A percentile compares a stretch with the other conserved stretches of the same genome.
These are phyloP conservation scores for Zasmidium angulare DNA, from an alignment of 2,329 filamentous ascomycete genomes.

Conservation along the genomic window DNA sequence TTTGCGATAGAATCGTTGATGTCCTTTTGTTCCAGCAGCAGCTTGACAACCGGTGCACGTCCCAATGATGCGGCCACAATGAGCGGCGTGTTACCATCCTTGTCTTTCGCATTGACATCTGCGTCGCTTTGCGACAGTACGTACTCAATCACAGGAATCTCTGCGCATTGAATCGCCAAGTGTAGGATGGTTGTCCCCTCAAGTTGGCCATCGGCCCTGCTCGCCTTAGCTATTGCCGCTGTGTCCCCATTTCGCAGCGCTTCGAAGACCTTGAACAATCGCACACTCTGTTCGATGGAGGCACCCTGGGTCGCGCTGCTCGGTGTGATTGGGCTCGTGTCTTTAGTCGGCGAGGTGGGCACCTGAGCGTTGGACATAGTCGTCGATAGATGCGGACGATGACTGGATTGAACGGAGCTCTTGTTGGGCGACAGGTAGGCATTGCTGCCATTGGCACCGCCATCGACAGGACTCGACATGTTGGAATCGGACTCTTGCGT, in stretches of 20 bases:
- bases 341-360: conserved; percentile 16
- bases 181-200: conserved; percentile 90
- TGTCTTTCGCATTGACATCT: conserved; percentile 84
- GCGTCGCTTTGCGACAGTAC: conserved; percentile 66
- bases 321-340: conserved; percentile 19
- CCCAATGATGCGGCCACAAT: conserved; percentile 85
- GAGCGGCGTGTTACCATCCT: conserved; percentile 90
- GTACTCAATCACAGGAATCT: conserved; percentile 88
- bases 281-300: conserved; percentile 84
- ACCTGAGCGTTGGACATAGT: conserved; percentile 34
- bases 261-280: conserved; percentile 92
- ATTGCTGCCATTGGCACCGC: conserved; percentile 11
- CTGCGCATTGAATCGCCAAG: conserved; percentile 92
- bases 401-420: conserved; percentile 26
- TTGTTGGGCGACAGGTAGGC: conserved; percentile 21
- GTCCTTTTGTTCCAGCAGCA: conserved; percentile 76
- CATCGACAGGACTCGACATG: conserved; percentile 15
- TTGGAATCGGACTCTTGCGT: not conserved
- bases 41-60: conserved; percentile 73
- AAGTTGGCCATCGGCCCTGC: conserved; percentile 57
- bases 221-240: conserved; percentile 80
- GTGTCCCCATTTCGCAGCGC: conserved; percentile 88
- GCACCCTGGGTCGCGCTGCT: conserved; percentile 37
- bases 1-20: conserved; percentile 91
- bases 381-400: conserved; percentile 36